phyloP scores from a whole-genome alignment of 1,284 basidiomycete genomes.

The Moesziomyces parantarcticus region DNA sequence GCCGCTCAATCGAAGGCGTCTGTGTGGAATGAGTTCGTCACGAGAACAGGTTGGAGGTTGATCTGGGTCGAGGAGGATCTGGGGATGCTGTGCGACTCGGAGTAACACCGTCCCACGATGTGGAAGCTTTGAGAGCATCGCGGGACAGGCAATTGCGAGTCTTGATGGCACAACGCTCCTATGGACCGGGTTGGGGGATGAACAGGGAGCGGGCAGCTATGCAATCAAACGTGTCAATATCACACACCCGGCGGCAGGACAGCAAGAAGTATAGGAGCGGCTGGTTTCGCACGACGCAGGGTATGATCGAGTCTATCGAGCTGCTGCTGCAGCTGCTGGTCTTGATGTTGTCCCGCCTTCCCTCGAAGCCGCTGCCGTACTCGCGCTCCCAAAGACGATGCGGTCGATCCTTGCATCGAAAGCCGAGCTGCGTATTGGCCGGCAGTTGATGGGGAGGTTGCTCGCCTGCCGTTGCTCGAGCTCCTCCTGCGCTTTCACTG shows the following conservation, averaged over 20 bases:
- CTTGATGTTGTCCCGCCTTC: background rate
- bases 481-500: constrained; percentile 9
- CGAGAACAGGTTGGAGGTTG: constrained; percentile 1
- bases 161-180: constrained; percentile 7
- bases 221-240: background rate
- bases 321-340: constrained; percentile 1
- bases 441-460: constrained; percentile 20
- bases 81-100: constrained; percentile 2
- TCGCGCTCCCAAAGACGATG: constrained; percentile 20
- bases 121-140: constrained; percentile 9
- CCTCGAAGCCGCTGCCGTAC: constrained; percentile 3
- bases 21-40: constrained; percentile 7
- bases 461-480: constrained; percentile 19
- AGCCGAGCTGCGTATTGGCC: constrained; percentile 31
- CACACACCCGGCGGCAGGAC: too few species aligned
- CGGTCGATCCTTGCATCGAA: constrained; percentile 39
- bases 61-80: constrained; percentile 16
- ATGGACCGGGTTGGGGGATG: constrained; percentile 6
- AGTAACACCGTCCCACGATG: background rate
- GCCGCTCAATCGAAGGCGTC: constrained; percentile 51
- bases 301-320: constrained; percentile 6
- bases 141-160: background rate
- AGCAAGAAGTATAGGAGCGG: background rate
- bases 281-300: background rate
- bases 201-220: background rate